Percentiles rank a stretch among this genome's conserved stretches.
Conservation (phyloP, 805 yeast species). For the Blastobotrys peoriensis region DNA sequence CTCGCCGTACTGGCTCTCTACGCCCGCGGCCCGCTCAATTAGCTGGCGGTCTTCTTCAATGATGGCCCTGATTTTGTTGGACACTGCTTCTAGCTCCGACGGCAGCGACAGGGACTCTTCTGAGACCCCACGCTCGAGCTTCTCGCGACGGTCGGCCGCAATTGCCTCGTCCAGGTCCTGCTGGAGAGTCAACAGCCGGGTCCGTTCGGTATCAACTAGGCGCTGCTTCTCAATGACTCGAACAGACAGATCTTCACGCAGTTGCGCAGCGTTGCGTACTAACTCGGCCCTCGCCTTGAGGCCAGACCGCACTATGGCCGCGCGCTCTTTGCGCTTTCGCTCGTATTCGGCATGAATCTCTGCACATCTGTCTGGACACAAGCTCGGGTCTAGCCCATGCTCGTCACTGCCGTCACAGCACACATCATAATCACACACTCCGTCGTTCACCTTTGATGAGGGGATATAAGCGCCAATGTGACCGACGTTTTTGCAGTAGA, state of each 20-base stretch:
- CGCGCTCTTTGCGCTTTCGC: slow-evolving; percentile 18
- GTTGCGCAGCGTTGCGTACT: slow-evolving; percentile 26
- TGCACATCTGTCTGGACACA: slow-evolving; percentile 53
- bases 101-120: slow-evolving; percentile 9
- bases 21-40: background rate
- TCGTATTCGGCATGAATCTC: slow-evolving; percentile 41
- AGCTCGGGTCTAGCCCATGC: slow-evolving; percentile 26
- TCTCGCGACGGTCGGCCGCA: slow-evolving; percentile 14
- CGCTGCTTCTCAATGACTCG: slow-evolving; percentile 18
- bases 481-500: slow-evolving; percentile 77
- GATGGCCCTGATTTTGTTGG: slow-evolving; percentile 1
- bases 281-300: slow-evolving; percentile 30
- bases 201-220: slow-evolving; percentile 19
- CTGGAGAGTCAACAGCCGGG: slow-evolving; percentile 21
- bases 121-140: slow-evolving; percentile 1
- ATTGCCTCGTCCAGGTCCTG: slow-evolving; percentile 29
- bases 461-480: slow-evolving; percentile 58
- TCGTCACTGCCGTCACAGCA: slow-evolving; percentile 98
- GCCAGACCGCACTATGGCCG: slow-evolving; percentile 31
- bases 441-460: slow-evolving; percentile 71
- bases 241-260: slow-evolving; percentile 19
- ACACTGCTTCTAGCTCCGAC: slow-evolving; percentile 13
- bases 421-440: slow-evolving; percentile 78
- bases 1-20: slow-evolving; percentile 4
- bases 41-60: slow-evolving; percentile 2